Base-by-base conservation (phyloP, 768 basidiomycete species). In the Trametopsis cervina region DNA sequence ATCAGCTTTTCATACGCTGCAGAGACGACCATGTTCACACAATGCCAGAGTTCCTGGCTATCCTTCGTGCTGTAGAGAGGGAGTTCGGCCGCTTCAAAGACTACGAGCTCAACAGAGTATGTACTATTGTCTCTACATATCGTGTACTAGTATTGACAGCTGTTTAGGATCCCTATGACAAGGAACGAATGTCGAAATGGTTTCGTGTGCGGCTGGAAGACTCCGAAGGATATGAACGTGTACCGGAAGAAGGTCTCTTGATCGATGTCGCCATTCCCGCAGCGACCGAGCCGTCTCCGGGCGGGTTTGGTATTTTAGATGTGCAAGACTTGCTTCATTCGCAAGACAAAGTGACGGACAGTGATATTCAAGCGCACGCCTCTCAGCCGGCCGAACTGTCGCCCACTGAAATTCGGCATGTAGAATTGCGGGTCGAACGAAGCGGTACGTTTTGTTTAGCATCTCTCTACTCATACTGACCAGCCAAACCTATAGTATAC, bases 1-100 rank as follows among this genome's bases (percentile, higher is more conserved):
- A 26, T 36, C 46, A 22, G 36, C 29, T 10, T 18, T n/a, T 15
- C 9, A 27, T 44, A 17, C 26, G 26, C 43, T 33, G 12, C 35
- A 25, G 36, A 24, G 20, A n/a, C 21, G 40, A 24, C 27, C 13
- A 12, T 52, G 15, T 52, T 22, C 42, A 41, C 47, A 13, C 41
- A 11, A 53, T 49, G 48, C 43, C 43, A 24, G 42, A 53, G 33
- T 47, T 22, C 13, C 37, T 50, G 15, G 52, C 48, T 13, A 39
- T 50, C n/a, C 4, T 50, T 18, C 47, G 52, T 18, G 48, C 21
- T 15, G 11, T 53, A 23, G 52, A 53, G 44, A 25, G 44, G 15
- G 35, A 35, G 23, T 49, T 45, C 37, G 52, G 52, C 3, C 49
- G 42, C 40, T 23, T 53, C 1, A 43, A 42, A 22, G 38, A 47